These are phyloP conservation scores for Thelonectria blattea DNA, from an alignment of 2,329 filamentous ascomycete species.

Conservation along the genomic window DNA sequence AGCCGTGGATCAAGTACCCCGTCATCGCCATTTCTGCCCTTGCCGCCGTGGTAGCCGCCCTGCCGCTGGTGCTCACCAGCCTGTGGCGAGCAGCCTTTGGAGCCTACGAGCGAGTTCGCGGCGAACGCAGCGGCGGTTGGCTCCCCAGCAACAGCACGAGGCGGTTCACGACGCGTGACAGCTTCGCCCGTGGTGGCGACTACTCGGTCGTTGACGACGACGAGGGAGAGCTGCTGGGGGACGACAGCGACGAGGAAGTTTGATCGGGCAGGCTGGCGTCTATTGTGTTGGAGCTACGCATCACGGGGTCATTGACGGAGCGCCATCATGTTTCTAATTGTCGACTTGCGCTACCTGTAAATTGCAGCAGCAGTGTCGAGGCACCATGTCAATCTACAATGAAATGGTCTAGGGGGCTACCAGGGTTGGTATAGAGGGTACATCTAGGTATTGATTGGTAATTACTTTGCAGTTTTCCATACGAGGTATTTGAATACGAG, in stretches of 20 bases:
- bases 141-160: conserved; percentile 61
- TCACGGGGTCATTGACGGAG: background rate
- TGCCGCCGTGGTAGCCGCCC: conserved; percentile 63
- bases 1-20: conserved; percentile 81
- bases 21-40: conserved; percentile 73
- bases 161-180: conserved; percentile 85
- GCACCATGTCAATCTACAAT: conserved; percentile 1
- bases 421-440: conserved; percentile 17
- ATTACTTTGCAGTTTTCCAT: conserved; percentile 7
- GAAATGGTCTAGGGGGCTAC: background rate
- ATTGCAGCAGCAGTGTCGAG: background rate
- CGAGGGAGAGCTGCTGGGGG: conserved; percentile 91
- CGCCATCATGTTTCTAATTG: conserved; percentile 1
- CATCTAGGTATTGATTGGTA: conserved; percentile 9
- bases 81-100: conserved; percentile 71
- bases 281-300: conserved; percentile 26
- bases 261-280: conserved; percentile 29
- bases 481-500: conserved; percentile 6
- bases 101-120: conserved; percentile 57
- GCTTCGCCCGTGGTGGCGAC: conserved; percentile 88
- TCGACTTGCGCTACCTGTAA: background rate
- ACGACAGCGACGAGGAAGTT: conserved; percentile 91
- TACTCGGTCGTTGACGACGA: conserved; percentile 91
- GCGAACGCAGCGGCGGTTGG: conserved; percentile 57
- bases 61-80: conserved; percentile 75